Evolutionary conservation across 129 eudicot genomes (phyloP).

Genomic region (Arctium lappa): DNA sequence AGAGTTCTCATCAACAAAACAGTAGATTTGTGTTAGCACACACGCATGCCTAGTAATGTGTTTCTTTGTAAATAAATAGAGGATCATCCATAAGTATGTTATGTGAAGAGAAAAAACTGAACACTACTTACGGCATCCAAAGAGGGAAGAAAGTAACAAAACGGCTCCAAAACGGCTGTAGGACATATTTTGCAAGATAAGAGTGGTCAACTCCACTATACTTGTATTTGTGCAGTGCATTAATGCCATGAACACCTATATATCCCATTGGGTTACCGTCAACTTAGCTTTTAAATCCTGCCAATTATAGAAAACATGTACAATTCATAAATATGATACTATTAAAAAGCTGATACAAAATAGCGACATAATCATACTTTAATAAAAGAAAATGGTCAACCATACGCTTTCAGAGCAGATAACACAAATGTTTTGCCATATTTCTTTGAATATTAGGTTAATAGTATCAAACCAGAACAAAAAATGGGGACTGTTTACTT

Average conservation of each 20-base stretch:
- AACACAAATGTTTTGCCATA: background rate
- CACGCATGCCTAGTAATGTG: background rate
- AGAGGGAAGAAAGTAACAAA: conserved; percentile 83
- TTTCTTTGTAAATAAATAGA: conserved; percentile 4
- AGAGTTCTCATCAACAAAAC: background rate
- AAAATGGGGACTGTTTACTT: background rate
- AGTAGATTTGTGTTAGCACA: background rate
- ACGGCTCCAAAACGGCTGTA: conserved; percentile 92
- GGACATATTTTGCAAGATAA: conserved; percentile 67
- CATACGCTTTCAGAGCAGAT: background rate
- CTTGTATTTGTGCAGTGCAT: conserved; percentile 75
- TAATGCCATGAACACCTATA: conserved; percentile 84
- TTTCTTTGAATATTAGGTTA: background rate
- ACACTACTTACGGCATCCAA: conserved; percentile 95
- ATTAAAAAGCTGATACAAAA: background rate
- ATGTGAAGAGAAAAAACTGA: background rate
- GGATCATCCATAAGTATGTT: background rate
- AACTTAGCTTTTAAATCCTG: conserved; percentile 26
- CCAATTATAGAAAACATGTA: conserved; percentile 1
- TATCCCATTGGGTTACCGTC: conserved; percentile 52
- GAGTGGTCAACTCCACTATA: conserved; percentile 99
- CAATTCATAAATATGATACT: background rate
- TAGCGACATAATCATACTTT: background rate
- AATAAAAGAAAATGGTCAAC: background rate
- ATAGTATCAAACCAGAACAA: background rate